phyloP scores from a whole-genome alignment of 2,329 filamentous ascomycete genomes.

The Gnomoniopsis smithogilvyi region DNA sequence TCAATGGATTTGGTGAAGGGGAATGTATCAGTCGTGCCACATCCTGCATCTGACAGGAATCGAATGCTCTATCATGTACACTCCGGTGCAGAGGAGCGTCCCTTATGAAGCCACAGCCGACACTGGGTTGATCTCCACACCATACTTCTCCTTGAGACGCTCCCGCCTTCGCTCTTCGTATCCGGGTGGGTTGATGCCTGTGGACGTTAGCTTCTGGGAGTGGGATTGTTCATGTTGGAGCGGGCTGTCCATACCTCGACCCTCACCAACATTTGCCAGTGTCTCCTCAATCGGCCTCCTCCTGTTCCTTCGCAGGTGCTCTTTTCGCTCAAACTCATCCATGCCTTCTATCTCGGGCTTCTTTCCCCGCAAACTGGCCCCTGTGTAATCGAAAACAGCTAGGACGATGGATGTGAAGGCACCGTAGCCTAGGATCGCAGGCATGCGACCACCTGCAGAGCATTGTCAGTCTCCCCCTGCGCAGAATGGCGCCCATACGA shows the following conservation, averaged over 20 bases:
- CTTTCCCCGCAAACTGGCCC: conserved; percentile 52
- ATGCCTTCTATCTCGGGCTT: conserved; percentile 63
- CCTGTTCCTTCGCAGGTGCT: conserved; percentile 69
- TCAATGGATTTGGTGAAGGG: not conserved
- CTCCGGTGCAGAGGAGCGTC: conserved; percentile 11
- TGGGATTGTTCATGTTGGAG: not conserved
- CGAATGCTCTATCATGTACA: conserved; percentile 19
- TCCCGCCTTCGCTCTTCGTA: conserved; percentile 82
- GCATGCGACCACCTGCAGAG: conserved; percentile 58
- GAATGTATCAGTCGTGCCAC: conserved; percentile 6
- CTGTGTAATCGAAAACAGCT: conserved; percentile 65
- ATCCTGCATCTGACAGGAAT: not conserved
- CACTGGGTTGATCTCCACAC: conserved; percentile 74
- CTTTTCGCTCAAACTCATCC: conserved; percentile 73
- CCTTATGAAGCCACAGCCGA: conserved; percentile 39
- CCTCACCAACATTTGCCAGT: conserved; percentile 77
- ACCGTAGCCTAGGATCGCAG: conserved; percentile 68
- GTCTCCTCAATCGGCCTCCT: conserved; percentile 76
- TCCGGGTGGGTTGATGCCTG: conserved; percentile 76
- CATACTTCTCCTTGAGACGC: conserved; percentile 82
- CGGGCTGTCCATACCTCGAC: conserved; percentile 61
- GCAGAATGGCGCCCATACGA: conserved; percentile 24
- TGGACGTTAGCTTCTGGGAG: conserved; percentile 7
- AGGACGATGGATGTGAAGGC: conserved; percentile 52
- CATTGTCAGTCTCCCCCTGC: conserved; percentile 2